phyloP scores from a whole-genome alignment of 2,329 filamentous ascomycete genomes.

The Claviceps maximensis region DNA sequence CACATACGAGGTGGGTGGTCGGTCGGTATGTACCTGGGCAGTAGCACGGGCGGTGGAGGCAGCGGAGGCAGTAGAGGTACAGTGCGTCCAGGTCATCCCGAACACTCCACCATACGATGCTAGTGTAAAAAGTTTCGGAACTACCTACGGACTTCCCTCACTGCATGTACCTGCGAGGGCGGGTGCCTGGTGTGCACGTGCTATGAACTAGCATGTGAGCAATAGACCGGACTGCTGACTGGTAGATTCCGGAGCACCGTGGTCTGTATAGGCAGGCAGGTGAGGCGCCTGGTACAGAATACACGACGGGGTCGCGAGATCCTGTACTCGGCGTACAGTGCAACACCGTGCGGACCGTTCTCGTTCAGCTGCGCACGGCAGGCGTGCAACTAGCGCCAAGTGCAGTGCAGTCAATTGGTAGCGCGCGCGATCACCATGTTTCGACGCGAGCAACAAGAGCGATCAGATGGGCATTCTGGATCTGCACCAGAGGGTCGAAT shows the following conservation, averaged over 20 bases:
- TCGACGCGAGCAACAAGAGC: not conserved
- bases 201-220: not conserved
- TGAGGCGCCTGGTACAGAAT: not conserved
- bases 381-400: not conserved
- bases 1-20: too few relatives aligned
- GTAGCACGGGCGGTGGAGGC: too few relatives aligned
- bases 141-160: too few relatives aligned
- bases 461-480: not conserved
- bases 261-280: too few relatives aligned
- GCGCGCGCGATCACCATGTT: not conserved
- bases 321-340: not conserved
- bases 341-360: not conserved
- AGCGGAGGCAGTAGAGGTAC: too few relatives aligned
- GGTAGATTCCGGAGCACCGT: too few relatives aligned
- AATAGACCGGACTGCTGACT: not conserved
- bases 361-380: not conserved
- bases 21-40: too few relatives aligned
- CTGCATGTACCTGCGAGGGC: too few relatives aligned
- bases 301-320: not conserved
- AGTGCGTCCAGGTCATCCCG: too few relatives aligned
- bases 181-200: not conserved
- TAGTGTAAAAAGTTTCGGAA: too few relatives aligned
- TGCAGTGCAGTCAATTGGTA: not conserved
- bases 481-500: not conserved
- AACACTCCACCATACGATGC: too few relatives aligned